phyloP scores from a whole-genome alignment of 495 filamentous ascomycete genomes.

The Poronia punctata region DNA sequence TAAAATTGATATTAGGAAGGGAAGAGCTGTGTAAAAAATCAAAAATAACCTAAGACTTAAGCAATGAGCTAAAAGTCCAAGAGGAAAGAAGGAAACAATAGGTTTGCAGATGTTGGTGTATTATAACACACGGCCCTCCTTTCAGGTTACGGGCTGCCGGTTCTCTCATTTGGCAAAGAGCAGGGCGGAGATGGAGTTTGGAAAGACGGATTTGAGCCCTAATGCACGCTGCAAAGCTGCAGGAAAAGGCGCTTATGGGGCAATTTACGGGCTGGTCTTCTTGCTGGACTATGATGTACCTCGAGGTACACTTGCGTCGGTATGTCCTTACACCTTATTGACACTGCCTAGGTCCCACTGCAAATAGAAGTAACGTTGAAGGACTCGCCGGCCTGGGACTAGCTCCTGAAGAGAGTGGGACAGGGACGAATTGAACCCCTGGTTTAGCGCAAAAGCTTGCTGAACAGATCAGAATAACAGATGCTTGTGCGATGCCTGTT shows the following conservation, averaged over 20 bases:
- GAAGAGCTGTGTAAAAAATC: no score
- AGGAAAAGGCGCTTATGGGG: conserved; percentile 6
- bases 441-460: conserved; percentile 4
- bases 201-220: conserved; percentile 4
- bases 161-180: not conserved
- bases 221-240: conserved; percentile 7
- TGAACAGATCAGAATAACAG: no score
- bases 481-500: not conserved
- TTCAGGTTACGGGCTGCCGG: not conserved
- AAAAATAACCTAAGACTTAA: no score
- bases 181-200: conserved; percentile 3
- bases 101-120: no score
- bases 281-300: not conserved
- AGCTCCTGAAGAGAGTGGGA: not conserved
- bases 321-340: no score
- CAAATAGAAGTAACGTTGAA: conserved; percentile 6
- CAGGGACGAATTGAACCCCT: conserved; percentile 1
- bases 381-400: no score
- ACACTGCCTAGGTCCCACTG: not conserved
- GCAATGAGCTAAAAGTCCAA: no score
- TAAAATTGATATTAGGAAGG: no score
- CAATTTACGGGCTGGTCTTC: not conserved
- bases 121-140: not conserved
- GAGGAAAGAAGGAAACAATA: no score
- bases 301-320: no score